Evolutionary conservation across 495 filamentous ascomycete genomes (phyloP).

Genomic region (Aspergillus sclerotioniger): DNA sequence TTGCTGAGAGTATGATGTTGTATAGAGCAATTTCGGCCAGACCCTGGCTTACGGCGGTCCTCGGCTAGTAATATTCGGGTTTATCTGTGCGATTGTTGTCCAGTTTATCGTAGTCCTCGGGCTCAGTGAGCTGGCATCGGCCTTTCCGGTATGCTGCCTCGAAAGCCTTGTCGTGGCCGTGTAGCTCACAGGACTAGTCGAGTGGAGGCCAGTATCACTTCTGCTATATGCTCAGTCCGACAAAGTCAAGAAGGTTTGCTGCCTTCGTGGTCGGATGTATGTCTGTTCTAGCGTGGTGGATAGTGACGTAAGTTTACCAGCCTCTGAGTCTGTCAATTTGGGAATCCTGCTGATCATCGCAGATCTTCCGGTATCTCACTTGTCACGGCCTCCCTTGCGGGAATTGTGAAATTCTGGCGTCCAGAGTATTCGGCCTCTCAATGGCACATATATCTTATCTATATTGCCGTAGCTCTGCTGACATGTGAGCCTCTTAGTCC

Average conservation of each 20-base stretch:
- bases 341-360: not conserved
- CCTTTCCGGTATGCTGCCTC: not conserved
- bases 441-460: not conserved
- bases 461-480: not conserved
- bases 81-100: not conserved
- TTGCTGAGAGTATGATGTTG: not conserved
- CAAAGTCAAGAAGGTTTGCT: not conserved
- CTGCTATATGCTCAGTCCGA: not conserved
- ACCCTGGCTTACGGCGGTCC: not conserved
- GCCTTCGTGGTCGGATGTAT: slow-evolving; percentile 3
- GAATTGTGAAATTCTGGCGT: not conserved
- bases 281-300: slow-evolving; percentile 1
- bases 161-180: not conserved
- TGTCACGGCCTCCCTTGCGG: not conserved
- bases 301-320: not conserved
- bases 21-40: not conserved
- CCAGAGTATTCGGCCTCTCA: not conserved
- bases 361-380: not conserved
- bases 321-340: not conserved
- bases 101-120: not conserved
- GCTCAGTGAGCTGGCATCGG: slow-evolving; percentile 2
- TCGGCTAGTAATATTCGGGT: not conserved
- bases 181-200: not conserved
- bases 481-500: not conserved
- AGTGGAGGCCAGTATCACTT: slow-evolving; percentile 3